Base-by-base conservation (phyloP, 2,329 filamentous ascomycete species). In the Arthrobotrys conoides region DNA sequence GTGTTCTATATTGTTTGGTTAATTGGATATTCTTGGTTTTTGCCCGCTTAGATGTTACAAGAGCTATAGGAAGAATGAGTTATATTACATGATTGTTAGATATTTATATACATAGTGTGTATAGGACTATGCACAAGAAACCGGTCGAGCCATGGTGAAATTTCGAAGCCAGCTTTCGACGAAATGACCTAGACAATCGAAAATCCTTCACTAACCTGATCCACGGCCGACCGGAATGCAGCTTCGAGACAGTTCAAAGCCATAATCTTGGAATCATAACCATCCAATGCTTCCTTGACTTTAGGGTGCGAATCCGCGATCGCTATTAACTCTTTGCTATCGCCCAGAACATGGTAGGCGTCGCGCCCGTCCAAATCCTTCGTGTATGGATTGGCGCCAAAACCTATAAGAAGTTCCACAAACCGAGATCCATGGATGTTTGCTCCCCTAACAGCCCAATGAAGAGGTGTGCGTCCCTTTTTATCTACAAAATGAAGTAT, bases 361-460 rank as follows among this genome's bases (percentile, higher is more conserved):
- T 55, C 16, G 3, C 8, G 1, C 16, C 51, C 51, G 6, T 30
- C 10, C 1, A 3, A 18, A 38, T 53, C 8, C 10, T 22, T 2
- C 14, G 30, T n/a, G 18, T 67, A n/a, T 5, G 48, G 48, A 24
- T 67, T 12, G 10, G 63, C 63, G 1, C 63, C 63, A 5, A 22
- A 14, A 16, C 3, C 10, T 0, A 67, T 24, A 14, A 67, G 20
- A 3, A 51, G 18, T 5, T 27, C 6, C 18, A 61, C 57, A 59
- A 22, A 22, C n/a, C 30, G 3, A 1, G 36, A 9, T 3, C 57
- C 33, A 24, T 5, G 1, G 5, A 1, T 16, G 6, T 3, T 1
- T 2, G 16, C 30, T n/a, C 5, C 18, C 24, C 16, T 6, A 16
- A 53, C 18, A 10, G 63, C 46, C 9, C 10, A 12, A 16, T 51